Evolutionary conservation across 257 asterid genomes (phyloP).

Genomic region (Solanum appendiculatum): DNA sequence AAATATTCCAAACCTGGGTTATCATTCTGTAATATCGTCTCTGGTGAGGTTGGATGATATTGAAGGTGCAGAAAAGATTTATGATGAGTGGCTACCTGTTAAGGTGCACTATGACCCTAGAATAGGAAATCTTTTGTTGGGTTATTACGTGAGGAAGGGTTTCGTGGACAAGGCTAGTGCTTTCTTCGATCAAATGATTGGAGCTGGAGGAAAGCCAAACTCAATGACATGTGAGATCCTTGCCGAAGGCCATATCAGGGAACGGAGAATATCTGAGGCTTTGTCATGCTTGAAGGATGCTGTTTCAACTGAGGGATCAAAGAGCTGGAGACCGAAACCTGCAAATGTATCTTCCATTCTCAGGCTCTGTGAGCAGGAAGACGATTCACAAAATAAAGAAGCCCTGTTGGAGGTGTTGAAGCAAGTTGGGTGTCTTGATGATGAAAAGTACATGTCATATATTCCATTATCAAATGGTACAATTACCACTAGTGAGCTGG

Average conservation of each 20-base stretch:
- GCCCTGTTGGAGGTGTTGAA: constrained; percentile 38
- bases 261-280: constrained; percentile 49
- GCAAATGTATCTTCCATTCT: constrained; percentile 37
- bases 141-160: constrained; percentile 52
- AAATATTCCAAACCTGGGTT: constrained; percentile 55
- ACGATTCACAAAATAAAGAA: constrained; percentile 37
- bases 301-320: constrained; percentile 39
- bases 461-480: constrained; percentile 20
- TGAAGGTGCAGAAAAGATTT: constrained; percentile 64
- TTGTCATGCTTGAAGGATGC: constrained; percentile 68
- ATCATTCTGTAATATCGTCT: constrained; percentile 60
- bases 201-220: constrained; percentile 66
- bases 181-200: constrained; percentile 57
- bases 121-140: constrained; percentile 61
- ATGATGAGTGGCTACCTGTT: constrained; percentile 70
- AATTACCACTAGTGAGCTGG: background rate
- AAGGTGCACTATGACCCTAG: constrained; percentile 57
- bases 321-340: constrained; percentile 72
- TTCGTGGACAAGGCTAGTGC: constrained; percentile 38
- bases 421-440: constrained; percentile 50
- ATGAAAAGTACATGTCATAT: constrained; percentile 39
- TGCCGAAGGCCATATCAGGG: constrained; percentile 55
- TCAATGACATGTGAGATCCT: constrained; percentile 81
- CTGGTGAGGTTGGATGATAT: constrained; percentile 52
- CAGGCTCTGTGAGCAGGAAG: constrained; percentile 42